Percentiles rank a stretch among this genome's conserved stretches.
Conservation (phyloP, 441 rosid species). For the Hypseocharis bilobata region DNA sequence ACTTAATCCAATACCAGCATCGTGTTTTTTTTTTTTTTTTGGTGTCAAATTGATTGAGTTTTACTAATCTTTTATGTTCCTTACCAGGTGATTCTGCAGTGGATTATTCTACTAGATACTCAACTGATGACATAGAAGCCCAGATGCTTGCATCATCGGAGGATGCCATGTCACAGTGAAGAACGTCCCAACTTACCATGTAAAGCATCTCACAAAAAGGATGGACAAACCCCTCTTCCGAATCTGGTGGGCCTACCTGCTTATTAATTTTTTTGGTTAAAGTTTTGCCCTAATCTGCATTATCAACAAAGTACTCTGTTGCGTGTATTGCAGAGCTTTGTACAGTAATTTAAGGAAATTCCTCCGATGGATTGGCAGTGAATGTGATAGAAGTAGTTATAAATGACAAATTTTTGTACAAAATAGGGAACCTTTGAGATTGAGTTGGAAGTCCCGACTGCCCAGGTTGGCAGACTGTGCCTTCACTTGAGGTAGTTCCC, state of each 20-base stretch:
- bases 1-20: no score
- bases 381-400: neutral
- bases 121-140: conserved; percentile 44
- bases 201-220: conserved; percentile 4
- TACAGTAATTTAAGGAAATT: conserved; percentile 15
- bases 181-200: conserved; percentile 15
- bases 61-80: neutral
- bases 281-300: conserved; percentile 24
- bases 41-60: conserved; percentile 2
- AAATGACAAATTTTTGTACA: conserved; percentile 2
- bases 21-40: no score
- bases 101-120: conserved; percentile 36
- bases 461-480: conserved; percentile 24
- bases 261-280: conserved; percentile 29
- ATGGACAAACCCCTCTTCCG: conserved; percentile 6
- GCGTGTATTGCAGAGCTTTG: conserved; percentile 12
- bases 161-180: conserved; percentile 47
- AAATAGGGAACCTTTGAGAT: conserved; percentile 2
- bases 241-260: conserved; percentile 25
- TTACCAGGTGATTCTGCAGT: conserved; percentile 51
- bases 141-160: conserved; percentile 60
- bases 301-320: conserved; percentile 4
- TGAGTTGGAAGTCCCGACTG: neutral
- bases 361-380: conserved; percentile 3
- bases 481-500: conserved; percentile 22